A percentile compares a stretch with the other conserved stretches of the same genome.
Conservation (phyloP, 306 rosid species). For the Pueraria montana region DNA sequence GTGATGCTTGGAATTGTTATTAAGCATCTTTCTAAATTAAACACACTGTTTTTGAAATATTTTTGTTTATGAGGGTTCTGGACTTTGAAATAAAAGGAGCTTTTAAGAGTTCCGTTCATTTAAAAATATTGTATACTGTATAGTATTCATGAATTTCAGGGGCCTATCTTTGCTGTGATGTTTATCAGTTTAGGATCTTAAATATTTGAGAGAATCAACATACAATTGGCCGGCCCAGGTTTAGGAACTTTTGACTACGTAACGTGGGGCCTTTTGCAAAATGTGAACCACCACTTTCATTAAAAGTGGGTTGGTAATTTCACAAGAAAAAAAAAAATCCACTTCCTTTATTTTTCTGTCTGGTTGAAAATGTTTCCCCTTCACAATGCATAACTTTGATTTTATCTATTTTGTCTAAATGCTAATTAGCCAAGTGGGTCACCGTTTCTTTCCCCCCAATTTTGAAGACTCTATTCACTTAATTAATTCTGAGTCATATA, state of each 20-base stretch:
- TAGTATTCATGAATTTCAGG: background rate
- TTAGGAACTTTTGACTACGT: background rate
- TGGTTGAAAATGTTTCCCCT: background rate
- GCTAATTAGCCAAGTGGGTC: background rate
- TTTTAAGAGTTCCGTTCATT: background rate
- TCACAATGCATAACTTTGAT: background rate
- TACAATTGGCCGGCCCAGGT: background rate
- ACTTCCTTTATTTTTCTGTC: background rate
- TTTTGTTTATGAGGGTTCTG: background rate
- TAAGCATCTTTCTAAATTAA: background rate
- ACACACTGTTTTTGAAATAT: background rate
- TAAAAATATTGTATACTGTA: background rate
- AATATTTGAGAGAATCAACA: background rate
- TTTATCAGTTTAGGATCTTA: background rate
- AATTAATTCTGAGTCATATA: background rate
- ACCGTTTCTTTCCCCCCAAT: background rate
- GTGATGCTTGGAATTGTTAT: background rate
- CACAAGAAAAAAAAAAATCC: background rate
- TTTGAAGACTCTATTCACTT: background rate
- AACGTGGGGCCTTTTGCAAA: slow-evolving; percentile 4
- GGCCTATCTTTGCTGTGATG: background rate
- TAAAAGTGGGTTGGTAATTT: slow-evolving; percentile 11
- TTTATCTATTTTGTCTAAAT: background rate
- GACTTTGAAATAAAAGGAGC: background rate
- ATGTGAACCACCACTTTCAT: slow-evolving; percentile 14